A percentile compares a stretch with the other conserved stretches of the same genome.
These are phyloP conservation scores for Lodderomyces metapsilosis DNA, from an alignment of 1,139 yeast species.

Conservation along the genomic window DNA sequence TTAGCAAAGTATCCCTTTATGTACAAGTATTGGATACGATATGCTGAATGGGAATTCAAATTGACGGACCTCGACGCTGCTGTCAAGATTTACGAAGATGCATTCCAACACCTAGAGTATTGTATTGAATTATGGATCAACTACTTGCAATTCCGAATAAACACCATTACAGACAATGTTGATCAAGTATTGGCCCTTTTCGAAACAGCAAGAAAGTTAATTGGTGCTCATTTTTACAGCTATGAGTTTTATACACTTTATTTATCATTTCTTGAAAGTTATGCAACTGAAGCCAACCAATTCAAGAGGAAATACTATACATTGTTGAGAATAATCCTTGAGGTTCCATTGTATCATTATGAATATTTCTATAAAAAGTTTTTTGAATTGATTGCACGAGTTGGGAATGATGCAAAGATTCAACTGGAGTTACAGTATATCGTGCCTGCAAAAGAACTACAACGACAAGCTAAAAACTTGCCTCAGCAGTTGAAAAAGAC, in stretches of 20 bases:
- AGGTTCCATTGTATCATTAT: constrained; percentile 77
- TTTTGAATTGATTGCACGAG: constrained; percentile 38
- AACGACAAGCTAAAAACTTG: constrained; percentile 17
- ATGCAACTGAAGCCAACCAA: constrained; percentile 29
- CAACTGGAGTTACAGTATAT: constrained; percentile 21
- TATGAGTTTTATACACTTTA: constrained; percentile 78
- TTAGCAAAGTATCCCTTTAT: constrained; percentile 64
- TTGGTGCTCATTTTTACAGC: constrained; percentile 74
- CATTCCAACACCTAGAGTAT: constrained; percentile 49
- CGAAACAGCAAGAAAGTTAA: constrained; percentile 56
- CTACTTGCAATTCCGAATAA: constrained; percentile 57
- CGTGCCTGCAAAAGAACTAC: constrained; percentile 22
- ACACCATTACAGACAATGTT: constrained; percentile 34
- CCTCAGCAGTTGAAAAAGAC: constrained; percentile 41
- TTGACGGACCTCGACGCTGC: constrained; percentile 56
- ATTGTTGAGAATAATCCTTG: constrained; percentile 59
- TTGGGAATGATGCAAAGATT: constrained; percentile 13
- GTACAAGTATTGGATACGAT: constrained; percentile 79
- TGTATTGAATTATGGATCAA: constrained; percentile 74
- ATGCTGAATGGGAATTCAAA: constrained; percentile 64
- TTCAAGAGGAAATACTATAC: constrained; percentile 38
- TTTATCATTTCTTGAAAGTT: constrained; percentile 50
- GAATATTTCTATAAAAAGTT: constrained; percentile 50
- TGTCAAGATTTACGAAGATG: constrained; percentile 50
- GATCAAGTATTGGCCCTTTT: constrained; percentile 45